A percentile compares a stretch with the other conserved stretches of the same genome.
phyloP scores from a whole-genome alignment of 148 eudicot species.

The Rhododendron griersonianum region DNA sequence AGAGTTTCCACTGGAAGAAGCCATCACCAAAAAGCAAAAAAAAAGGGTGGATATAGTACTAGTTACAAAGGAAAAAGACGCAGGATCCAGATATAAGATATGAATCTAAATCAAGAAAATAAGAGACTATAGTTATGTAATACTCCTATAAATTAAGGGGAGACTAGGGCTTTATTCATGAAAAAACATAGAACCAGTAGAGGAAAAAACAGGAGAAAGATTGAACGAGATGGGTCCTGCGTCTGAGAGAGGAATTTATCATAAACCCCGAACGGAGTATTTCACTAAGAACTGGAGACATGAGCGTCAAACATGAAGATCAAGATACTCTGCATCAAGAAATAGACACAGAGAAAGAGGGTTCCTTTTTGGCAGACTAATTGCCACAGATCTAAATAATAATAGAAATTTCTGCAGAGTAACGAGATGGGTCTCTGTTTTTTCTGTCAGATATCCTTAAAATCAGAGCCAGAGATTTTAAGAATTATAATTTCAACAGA shows the following conservation, averaged over 20 bases:
- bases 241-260: constrained; percentile 65
- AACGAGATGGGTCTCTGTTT: not conserved
- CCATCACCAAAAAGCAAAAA: constrained; percentile 24
- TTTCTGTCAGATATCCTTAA: not conserved
- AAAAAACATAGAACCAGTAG: constrained; percentile 75
- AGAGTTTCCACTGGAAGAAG: constrained; percentile 49
- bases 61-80: not conserved
- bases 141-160: not conserved
- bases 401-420: not conserved
- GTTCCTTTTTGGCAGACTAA: not conserved
- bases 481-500: not conserved
- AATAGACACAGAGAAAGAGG: not conserved
- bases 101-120: not conserved
- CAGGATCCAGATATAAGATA: not conserved
- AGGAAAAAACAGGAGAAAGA: constrained; percentile 69
- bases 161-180: constrained; percentile 29
- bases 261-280: constrained; percentile 66
- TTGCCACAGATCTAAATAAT: not conserved
- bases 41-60: too few relatives aligned
- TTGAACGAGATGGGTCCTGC: constrained; percentile 77
- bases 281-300: constrained; percentile 73
- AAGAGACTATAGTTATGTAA: not conserved
- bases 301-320: constrained; percentile 37
- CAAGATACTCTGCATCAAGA: not conserved
- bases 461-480: not conserved